A percentile compares a stretch with the other conserved stretches of the same genome.
phyloP scores from a whole-genome alignment of 1,139 yeast genomes.

The Entelexis paramagnoliae region DNA sequence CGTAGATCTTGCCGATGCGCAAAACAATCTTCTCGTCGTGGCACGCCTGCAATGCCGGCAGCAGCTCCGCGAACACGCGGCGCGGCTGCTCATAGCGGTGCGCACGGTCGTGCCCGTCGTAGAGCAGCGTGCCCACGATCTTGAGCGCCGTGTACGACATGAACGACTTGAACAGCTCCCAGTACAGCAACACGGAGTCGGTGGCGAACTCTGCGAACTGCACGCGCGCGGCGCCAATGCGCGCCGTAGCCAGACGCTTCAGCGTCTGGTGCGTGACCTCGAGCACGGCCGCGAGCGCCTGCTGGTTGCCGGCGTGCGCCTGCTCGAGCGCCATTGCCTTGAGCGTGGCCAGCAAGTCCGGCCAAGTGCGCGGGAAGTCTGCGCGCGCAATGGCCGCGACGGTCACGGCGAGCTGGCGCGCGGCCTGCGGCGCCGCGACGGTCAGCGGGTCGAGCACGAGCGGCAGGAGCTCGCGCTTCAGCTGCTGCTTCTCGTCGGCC shows the following conservation, averaged over 20 bases:
- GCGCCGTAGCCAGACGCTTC: slow-evolving; percentile 59
- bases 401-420: slow-evolving; percentile 67
- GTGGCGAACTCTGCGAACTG: slow-evolving; percentile 39
- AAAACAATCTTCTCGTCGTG: slow-evolving; percentile 49
- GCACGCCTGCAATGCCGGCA: slow-evolving; percentile 52
- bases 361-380: slow-evolving; percentile 88
- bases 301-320: slow-evolving; percentile 39
- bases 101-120: slow-evolving; percentile 67
- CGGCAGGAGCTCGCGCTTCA: slow-evolving; percentile 50
- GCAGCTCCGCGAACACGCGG: slow-evolving; percentile 49
- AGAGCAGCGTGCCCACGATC: slow-evolving; percentile 57
- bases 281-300: slow-evolving; percentile 46
- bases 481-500: slow-evolving; percentile 58
- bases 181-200: slow-evolving; percentile 7
- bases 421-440: slow-evolving; percentile 34
- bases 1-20: slow-evolving; percentile 67
- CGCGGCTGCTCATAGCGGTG: slow-evolving; percentile 48
- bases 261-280: slow-evolving; percentile 64
- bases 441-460: slow-evolving; percentile 24
- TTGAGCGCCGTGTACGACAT: slow-evolving; percentile 56
- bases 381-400: slow-evolving; percentile 65
- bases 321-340: slow-evolving; percentile 38
- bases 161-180: slow-evolving; percentile 12
- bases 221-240: slow-evolving; percentile 73
- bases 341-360: slow-evolving; percentile 57